Percentiles rank a stretch among this genome's conserved stretches.
phyloP scores from a whole-genome alignment of 2,329 filamentous ascomycete genomes.

The Microdochium bolleyi region DNA sequence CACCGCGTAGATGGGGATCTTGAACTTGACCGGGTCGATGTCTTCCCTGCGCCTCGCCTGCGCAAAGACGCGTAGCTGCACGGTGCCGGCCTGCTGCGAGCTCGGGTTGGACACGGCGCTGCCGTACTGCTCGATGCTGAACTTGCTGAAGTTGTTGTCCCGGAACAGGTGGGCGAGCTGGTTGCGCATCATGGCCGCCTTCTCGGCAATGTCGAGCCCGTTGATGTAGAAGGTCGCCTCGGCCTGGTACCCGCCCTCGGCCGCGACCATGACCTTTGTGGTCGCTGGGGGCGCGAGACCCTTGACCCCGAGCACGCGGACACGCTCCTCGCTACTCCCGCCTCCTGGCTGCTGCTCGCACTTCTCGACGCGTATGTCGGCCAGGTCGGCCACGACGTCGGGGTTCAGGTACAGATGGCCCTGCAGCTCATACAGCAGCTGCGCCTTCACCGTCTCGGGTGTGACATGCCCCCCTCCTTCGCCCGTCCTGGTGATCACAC shows the following conservation, averaged over 20 bases:
- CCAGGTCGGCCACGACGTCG: conserved; percentile 23
- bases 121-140: conserved; percentile 23
- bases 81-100: conserved; percentile 14
- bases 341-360: not conserved
- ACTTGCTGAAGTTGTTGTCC: conserved; percentile 21
- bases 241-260: conserved; percentile 17
- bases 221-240: conserved; percentile 15
- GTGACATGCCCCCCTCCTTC: conserved; percentile 26
- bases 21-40: conserved; percentile 12
- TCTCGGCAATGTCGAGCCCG: conserved; percentile 16
- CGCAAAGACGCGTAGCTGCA: conserved; percentile 13
- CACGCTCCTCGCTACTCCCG: not conserved
- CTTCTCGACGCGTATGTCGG: conserved; percentile 17
- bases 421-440: conserved; percentile 31
- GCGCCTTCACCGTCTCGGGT: conserved; percentile 24
- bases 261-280: conserved; percentile 14
- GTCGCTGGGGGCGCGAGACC: conserved; percentile 11
- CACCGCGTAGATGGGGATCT: conserved; percentile 25
- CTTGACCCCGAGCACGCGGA: conserved; percentile 5
- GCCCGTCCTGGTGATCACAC: conserved; percentile 34
- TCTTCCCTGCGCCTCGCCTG: conserved; percentile 18
- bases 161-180: conserved; percentile 14
- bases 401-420: conserved; percentile 26
- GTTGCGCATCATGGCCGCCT: conserved; percentile 12
- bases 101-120: conserved; percentile 8